Percentiles rank a stretch among this genome's conserved stretches.
These are phyloP conservation scores for Fusarium poae DNA, from an alignment of 2,329 filamentous ascomycete genomes.

Conservation along the genomic window DNA sequence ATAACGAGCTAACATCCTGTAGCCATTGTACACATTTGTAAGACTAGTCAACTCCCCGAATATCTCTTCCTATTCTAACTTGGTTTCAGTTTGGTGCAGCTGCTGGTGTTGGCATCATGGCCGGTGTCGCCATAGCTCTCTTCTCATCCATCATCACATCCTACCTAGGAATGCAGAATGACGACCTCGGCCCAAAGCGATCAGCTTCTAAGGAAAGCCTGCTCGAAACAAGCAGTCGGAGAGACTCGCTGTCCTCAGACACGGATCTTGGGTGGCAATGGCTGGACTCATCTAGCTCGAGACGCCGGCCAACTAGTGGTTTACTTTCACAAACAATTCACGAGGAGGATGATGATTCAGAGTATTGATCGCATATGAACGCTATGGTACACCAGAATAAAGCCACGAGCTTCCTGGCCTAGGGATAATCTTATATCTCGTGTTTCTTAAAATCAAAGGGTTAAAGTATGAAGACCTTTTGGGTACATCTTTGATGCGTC, in stretches of 20 bases:
- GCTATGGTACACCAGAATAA: constrained; percentile 2
- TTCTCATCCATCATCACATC: constrained; percentile 68
- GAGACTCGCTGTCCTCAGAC: constrained; percentile 47
- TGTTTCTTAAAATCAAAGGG: constrained; percentile 19
- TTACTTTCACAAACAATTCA: constrained; percentile 76
- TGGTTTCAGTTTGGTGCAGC: constrained; percentile 70
- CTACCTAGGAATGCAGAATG: constrained; percentile 60
- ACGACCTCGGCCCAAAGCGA: constrained; percentile 24
- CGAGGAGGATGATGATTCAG: constrained; percentile 76
- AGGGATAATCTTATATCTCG: constrained; percentile 23
- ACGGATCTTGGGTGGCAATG: constrained; percentile 57
- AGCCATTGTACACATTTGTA: constrained; percentile 62
- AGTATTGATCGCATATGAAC: constrained; percentile 43
- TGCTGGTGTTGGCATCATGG: constrained; percentile 72
- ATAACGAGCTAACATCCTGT: constrained; percentile 12
- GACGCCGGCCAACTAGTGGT: constrained; percentile 60
- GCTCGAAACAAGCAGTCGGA: constrained; percentile 29
- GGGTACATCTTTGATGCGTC: constrained; percentile 10
- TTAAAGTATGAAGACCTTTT: constrained; percentile 4
- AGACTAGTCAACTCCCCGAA: constrained; percentile 10
- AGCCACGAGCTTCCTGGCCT: constrained; percentile 15
- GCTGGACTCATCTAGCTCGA: constrained; percentile 54
- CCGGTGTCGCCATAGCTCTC: constrained; percentile 71
- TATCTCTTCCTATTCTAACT: neutral
- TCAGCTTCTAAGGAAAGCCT: constrained; percentile 32